These are phyloP conservation scores for Fraxinus americana DNA, from an alignment of 257 asterid genomes.

Conservation along the genomic window DNA sequence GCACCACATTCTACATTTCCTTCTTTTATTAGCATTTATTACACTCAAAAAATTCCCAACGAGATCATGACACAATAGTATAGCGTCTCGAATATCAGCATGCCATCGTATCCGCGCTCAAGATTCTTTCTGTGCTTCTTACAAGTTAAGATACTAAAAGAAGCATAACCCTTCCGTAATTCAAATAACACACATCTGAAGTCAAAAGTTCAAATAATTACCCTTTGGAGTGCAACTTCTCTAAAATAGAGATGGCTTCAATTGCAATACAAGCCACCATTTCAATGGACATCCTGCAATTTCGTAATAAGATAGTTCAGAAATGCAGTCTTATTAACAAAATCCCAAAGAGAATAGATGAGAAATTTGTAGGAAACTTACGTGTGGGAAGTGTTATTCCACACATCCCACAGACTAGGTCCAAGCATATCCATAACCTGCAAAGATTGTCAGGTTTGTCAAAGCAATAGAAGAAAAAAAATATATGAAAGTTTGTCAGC, in stretches of 20 bases:
- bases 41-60: background rate
- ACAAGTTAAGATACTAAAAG: background rate
- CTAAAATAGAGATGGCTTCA: slow-evolving; percentile 90
- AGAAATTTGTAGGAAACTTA: slow-evolving; percentile 29
- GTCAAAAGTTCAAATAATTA: slow-evolving; percentile 27
- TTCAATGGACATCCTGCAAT: slow-evolving; percentile 78
- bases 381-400: slow-evolving; percentile 76
- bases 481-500: background rate
- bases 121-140: background rate
- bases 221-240: slow-evolving; percentile 88
- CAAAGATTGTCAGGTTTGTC: slow-evolving; percentile 22
- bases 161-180: background rate
- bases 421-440: slow-evolving; percentile 99
- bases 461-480: background rate
- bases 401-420: slow-evolving; percentile 87
- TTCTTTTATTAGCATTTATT: background rate
- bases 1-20: background rate
- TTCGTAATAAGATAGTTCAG: background rate
- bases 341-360: background rate
- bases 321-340: background rate
- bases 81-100: background rate
- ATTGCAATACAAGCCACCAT: slow-evolving; percentile 94
- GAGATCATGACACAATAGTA: background rate
- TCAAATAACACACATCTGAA: background rate
- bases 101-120: background rate